These are phyloP conservation scores for Coemansia sp. DNA, from an alignment of 192 early-diverging fungal genomes.

Conservation along the genomic window DNA sequence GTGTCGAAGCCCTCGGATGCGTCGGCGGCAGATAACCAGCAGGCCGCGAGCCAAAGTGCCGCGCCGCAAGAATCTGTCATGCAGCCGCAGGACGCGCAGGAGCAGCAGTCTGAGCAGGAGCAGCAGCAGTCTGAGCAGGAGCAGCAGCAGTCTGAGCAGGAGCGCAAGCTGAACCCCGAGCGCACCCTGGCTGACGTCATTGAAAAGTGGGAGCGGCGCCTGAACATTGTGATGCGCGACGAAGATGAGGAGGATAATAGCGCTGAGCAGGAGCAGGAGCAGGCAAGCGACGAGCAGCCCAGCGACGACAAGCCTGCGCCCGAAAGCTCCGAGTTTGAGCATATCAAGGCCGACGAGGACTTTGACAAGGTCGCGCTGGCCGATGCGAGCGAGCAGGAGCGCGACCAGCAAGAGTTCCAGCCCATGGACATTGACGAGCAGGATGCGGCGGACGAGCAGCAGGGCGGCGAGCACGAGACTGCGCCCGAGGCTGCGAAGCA, in stretches of 20 bases:
- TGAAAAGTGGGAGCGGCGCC: conserved; percentile 87
- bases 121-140: conserved; percentile 6
- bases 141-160: conserved; percentile 30
- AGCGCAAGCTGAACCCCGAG: conserved; percentile 65
- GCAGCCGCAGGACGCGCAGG: not conserved
- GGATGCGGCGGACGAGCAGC: conserved; percentile 22
- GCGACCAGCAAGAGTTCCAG: conserved; percentile 42
- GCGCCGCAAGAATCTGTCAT: conserved; percentile 15
- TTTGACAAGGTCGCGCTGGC: conserved; percentile 62
- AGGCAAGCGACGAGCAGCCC: conserved; percentile 1
- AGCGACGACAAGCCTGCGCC: not conserved
- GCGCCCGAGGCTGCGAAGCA: not conserved
- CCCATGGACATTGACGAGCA: conserved; percentile 67
- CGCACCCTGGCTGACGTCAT: conserved; percentile 90
- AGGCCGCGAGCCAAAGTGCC: conserved; percentile 7
- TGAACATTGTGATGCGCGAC: conserved; percentile 73
- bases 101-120: conserved; percentile 12
- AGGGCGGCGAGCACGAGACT: not conserved
- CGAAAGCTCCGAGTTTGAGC: conserved; percentile 46
- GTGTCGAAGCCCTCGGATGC: too few relatives aligned
- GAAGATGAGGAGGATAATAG: conserved; percentile 58
- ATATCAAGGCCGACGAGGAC: conserved; percentile 73
- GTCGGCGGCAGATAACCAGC: conserved; percentile 42
- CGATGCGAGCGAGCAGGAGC: conserved; percentile 63
- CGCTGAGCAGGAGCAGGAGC: conserved; percentile 32